Evolutionary conservation across 2,329 filamentous ascomycete species (phyloP), one percentile per base, ranked within the genome.

Genomic region (Seiridium cupressi): DNA sequence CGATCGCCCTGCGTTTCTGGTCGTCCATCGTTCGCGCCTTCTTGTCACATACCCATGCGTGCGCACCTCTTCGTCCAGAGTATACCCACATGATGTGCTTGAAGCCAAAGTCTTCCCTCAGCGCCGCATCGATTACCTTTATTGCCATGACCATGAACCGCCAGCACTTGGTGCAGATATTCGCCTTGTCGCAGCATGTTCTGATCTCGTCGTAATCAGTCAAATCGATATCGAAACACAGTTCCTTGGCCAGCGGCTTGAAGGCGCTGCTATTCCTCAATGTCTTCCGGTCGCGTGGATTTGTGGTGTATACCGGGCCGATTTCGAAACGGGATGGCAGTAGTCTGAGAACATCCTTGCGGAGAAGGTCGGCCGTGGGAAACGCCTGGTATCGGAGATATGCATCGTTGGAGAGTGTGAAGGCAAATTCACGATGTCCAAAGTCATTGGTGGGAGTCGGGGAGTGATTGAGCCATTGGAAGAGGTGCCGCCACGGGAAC

Each of bases 171-270:
- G 82, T 83, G 74, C 95, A 99, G 65, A 99, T 98, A 67, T 91
- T 96, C 7, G 94, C 92, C 73, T 94, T 93, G 69, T 89, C 88
- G 74, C 95, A 99, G 77, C 95, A 99, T 35, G 93, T 97, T 67
- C 95, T 89, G 65, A 99, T 91, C 65, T 96, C 92, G 73, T 99
- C 95, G 76, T 99, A 99, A 77, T 98, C 95, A 58, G 95, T 98
- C 85, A 99, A 85, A 84, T 99, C 95, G 69, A 99, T 98, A 89
- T 99, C 95, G 75, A 99, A 98, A 68, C 97, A 97, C 44, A 99
- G 80, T 74, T 99, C 95, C 74, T 99, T 99, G 59, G 91, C 85
- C 38, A 97, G 75, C 0, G 95, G 94, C 64, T 89, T 90, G 78
- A 99, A 97, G 7, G 91, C 87, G 53, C 87, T 86, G 42, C 89